Evolutionary conservation across 129 eudicot species (phyloP).

Genomic region (Flaveria sonorensis): DNA sequence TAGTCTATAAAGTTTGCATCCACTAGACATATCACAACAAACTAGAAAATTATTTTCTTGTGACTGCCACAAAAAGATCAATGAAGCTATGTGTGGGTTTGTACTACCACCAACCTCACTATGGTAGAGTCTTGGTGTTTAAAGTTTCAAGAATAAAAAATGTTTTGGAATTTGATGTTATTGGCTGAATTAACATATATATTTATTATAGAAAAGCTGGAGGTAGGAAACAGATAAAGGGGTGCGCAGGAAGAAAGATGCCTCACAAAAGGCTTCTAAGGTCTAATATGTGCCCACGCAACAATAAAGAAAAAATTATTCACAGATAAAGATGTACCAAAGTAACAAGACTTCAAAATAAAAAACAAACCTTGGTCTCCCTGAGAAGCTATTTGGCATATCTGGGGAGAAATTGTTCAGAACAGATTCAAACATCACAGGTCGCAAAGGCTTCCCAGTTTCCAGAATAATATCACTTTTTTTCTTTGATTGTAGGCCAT

Average conservation of each 20-base stretch:
- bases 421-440: constrained; percentile 72
- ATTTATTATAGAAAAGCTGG: neutral
- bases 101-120: neutral
- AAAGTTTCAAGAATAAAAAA: neutral
- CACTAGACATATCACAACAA: constrained; percentile 12
- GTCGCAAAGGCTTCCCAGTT: constrained; percentile 61
- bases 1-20: neutral
- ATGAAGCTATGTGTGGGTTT: neutral
- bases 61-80: neutral
- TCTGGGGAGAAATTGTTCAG: constrained; percentile 75
- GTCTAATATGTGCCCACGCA: constrained; percentile 8
- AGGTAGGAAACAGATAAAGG: constrained; percentile 5
- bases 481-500: constrained; percentile 40
- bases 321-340: neutral
- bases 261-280: neutral
- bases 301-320: neutral
- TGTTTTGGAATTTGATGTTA: neutral
- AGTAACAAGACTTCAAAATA: neutral
- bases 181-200: neutral
- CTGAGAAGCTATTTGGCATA: constrained; percentile 62
- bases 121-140: neutral
- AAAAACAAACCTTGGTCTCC: constrained; percentile 67
- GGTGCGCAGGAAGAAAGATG: constrained; percentile 11
- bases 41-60: neutral
- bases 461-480: constrained; percentile 36